Evolutionary conservation across 768 basidiomycete genomes (phyloP).

Genomic region (Termitomyces sp.): DNA sequence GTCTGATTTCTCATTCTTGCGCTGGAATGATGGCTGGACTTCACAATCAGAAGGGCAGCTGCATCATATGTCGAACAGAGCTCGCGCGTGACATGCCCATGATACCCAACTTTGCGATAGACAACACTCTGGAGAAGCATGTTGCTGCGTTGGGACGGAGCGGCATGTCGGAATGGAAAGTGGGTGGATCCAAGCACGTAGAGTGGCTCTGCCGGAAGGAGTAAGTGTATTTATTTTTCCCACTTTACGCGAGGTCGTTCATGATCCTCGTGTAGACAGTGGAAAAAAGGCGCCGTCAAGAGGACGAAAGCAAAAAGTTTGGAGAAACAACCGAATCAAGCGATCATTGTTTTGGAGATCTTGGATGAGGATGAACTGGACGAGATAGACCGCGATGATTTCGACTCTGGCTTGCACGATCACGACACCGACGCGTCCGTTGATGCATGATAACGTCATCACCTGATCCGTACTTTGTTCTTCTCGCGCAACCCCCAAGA

Average conservation of each 20-base stretch:
- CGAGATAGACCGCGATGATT: neutral
- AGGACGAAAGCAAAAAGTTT: conserved; percentile 14
- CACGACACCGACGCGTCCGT: neutral
- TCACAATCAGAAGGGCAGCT: conserved; percentile 31
- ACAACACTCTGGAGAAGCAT: conserved; percentile 56
- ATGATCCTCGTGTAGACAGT: conserved; percentile 25
- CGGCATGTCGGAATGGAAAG: conserved; percentile 48
- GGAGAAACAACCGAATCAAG: neutral
- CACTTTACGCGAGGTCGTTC: neutral
- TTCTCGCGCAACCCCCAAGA: neutral
- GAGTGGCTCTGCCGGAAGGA: conserved; percentile 52
- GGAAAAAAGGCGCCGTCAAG: conserved; percentile 24
- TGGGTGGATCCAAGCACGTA: conserved; percentile 34
- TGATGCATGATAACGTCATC: conserved; percentile 9
- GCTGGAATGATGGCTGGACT: neutral
- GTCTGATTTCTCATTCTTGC: conserved; percentile 12
- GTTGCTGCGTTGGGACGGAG: conserved; percentile 39
- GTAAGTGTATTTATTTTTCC: conserved; percentile 29
- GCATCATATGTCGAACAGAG: conserved; percentile 53
- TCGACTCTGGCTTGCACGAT: neutral
- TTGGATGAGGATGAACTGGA: conserved; percentile 1
- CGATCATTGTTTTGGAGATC: conserved; percentile 1
- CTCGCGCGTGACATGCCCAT: conserved; percentile 38
- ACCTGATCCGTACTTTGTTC: neutral
- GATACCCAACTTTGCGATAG: conserved; percentile 60